Percentiles rank a stretch among this genome's conserved stretches.
Evolutionary conservation across 176 grass and related monocot genomes (phyloP).

Genomic region (Eremochloa ophiuroides): DNA sequence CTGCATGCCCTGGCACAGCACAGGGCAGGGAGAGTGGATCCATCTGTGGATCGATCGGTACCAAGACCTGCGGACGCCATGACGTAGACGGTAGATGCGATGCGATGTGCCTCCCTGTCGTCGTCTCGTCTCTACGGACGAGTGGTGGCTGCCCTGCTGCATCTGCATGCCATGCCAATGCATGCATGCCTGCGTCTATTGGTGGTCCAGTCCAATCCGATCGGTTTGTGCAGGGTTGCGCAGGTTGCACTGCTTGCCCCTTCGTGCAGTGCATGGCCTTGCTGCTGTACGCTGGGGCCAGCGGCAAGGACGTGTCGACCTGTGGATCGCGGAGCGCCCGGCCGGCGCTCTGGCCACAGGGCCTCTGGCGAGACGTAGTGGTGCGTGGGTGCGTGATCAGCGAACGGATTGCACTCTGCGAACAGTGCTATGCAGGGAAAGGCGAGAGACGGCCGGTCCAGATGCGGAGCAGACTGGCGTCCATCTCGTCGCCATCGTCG

Average conservation of each 20-base stretch:
- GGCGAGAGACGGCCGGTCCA: background rate
- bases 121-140: background rate
- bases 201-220: constrained; percentile 43
- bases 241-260: background rate
- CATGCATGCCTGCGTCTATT: background rate
- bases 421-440: constrained; percentile 37
- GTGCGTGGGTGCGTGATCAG: background rate
- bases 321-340: background rate
- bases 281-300: constrained; percentile 22
- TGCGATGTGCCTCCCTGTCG: constrained; percentile 23
- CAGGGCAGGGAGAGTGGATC: background rate
- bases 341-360: background rate
- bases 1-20: background rate
- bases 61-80: background rate
- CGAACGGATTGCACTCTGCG: constrained; percentile 13
- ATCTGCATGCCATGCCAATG: background rate
- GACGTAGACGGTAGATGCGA: too few species aligned
- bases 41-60: background rate
- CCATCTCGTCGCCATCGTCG: constrained; percentile 29
- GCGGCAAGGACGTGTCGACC: constrained; percentile 22
- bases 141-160: background rate
- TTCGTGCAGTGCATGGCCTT: constrained; percentile 10
- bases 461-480: constrained; percentile 38
- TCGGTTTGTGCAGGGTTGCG: constrained; percentile 30
- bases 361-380: background rate